Evolutionary conservation across 78 protist species (phyloP).

Genomic region (Bigelowiella natans): DNA sequence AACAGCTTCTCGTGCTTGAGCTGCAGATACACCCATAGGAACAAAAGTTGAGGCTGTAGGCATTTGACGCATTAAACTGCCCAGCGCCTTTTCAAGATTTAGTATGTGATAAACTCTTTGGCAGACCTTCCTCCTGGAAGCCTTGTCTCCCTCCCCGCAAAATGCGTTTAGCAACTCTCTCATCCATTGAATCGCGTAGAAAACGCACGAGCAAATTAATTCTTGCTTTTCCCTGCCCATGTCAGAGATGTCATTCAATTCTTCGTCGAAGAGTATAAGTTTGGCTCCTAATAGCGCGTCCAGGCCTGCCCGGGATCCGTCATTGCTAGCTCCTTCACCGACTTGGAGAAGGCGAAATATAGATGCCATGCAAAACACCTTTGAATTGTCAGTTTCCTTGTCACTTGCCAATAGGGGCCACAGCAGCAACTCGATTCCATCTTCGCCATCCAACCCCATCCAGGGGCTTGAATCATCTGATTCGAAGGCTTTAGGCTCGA

Average conservation of each 20-base stretch:
- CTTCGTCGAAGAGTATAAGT: not conserved
- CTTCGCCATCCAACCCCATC: not conserved
- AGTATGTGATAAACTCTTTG: not conserved
- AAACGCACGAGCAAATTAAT: not conserved
- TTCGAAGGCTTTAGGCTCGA: not conserved
- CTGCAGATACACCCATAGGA: no score
- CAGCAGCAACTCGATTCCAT: not conserved
- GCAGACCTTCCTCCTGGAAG: not conserved
- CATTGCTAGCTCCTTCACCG: not conserved
- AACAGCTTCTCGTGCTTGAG: no score
- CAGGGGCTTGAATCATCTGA: not conserved
- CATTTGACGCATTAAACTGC: not conserved
- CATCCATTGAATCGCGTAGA: not conserved
- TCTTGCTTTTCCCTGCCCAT: not conserved
- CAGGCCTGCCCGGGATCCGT: not conserved
- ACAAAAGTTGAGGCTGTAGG: not conserved
- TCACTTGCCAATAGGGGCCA: not conserved
- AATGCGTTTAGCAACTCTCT: not conserved
- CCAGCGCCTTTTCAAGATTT: not conserved
- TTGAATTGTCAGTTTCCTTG: not conserved
- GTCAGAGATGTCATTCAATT: not conserved
- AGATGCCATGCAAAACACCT: not conserved
- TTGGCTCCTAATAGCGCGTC: not conserved
- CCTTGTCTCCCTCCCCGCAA: not conserved
- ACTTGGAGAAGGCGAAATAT: not conserved